A percentile compares a stretch with the other conserved stretches of the same genome.
phyloP scores from a whole-genome alignment of 108 stramenopile genomes.

The Conticribra guillardii region DNA sequence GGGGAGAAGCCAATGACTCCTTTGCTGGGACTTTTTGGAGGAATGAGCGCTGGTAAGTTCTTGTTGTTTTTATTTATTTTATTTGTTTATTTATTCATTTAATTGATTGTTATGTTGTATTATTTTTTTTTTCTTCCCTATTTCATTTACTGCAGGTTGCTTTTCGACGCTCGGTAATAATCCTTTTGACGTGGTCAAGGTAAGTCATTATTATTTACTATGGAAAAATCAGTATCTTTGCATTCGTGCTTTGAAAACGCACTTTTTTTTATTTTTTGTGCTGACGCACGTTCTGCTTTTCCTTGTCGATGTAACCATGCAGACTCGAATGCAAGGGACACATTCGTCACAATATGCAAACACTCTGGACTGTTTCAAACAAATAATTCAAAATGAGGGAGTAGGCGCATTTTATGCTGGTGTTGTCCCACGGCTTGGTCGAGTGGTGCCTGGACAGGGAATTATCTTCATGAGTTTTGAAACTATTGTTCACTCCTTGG shows the following conservation, averaged over 20 bases:
- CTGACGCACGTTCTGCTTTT: neutral
- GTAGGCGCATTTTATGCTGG: conserved; percentile 93
- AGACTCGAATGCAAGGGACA: conserved; percentile 96
- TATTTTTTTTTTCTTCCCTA: too few relatives aligned
- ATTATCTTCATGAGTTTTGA: conserved; percentile 98
- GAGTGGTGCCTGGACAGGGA: conserved; percentile 98
- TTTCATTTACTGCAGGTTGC: too few relatives aligned
- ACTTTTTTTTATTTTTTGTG: neutral
- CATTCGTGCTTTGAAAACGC: neutral
- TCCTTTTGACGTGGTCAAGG: conserved; percentile 98
- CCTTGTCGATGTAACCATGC: neutral
- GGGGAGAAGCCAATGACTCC: conserved; percentile 82
- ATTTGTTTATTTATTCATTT: too few relatives aligned
- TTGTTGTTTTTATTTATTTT: too few relatives aligned
- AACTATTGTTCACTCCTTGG: conserved; percentile 79
- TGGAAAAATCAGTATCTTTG: neutral
- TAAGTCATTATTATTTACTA: conserved; percentile 8
- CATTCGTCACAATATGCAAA: conserved; percentile 83
- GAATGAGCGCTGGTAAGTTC: conserved; percentile 95
- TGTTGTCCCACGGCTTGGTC: conserved; percentile 88
- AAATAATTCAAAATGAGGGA: conserved; percentile 91
- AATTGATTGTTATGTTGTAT: too few relatives aligned
- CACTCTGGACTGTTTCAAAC: conserved; percentile 92
- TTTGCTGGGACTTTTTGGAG: conserved; percentile 88
- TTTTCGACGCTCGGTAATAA: conserved; percentile 97